Conservation (phyloP, 1,284 basidiomycete genomes). For the Kalmanozyma brasiliensis region DNA sequence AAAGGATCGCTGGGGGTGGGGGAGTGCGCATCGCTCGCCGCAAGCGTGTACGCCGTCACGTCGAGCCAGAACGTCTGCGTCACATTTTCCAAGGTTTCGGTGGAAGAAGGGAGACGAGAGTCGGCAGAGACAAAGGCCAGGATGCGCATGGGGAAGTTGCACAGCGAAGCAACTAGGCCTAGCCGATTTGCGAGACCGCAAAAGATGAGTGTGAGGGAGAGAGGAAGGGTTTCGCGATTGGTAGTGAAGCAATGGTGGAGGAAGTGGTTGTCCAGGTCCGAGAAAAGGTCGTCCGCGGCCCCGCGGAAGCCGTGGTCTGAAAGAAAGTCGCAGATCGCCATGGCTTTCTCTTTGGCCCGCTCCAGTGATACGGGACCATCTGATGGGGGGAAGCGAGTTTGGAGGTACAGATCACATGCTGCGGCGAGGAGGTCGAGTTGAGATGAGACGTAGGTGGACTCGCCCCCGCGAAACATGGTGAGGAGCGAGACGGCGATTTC, state of each 20-base stretch:
- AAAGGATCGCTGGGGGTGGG: constrained; percentile 24
- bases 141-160: constrained; percentile 48
- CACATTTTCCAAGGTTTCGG: constrained; percentile 7
- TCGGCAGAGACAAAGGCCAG: constrained; percentile 34
- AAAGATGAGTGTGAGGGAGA: constrained; percentile 47
- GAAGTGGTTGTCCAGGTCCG: constrained; percentile 53
- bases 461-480: constrained; percentile 50
- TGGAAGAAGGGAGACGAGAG: constrained; percentile 8
- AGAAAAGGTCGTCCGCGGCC: constrained; percentile 23
- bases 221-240: constrained; percentile 45
- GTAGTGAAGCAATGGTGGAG: constrained; percentile 48
- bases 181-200: constrained; percentile 49
- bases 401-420: constrained; percentile 49
- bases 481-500: constrained; percentile 35
- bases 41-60: constrained; percentile 30
- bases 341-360: constrained; percentile 19
- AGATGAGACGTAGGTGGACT: constrained; percentile 19
- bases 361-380: neutral
- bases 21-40: constrained; percentile 14
- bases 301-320: constrained; percentile 37
- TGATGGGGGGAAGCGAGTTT: constrained; percentile 1
- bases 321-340: constrained; percentile 47
- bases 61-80: constrained; percentile 44
- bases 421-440: constrained; percentile 46
- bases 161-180: constrained; percentile 39